phyloP scores from a whole-genome alignment of 768 basidiomycete species.

The Boletus sp. region DNA sequence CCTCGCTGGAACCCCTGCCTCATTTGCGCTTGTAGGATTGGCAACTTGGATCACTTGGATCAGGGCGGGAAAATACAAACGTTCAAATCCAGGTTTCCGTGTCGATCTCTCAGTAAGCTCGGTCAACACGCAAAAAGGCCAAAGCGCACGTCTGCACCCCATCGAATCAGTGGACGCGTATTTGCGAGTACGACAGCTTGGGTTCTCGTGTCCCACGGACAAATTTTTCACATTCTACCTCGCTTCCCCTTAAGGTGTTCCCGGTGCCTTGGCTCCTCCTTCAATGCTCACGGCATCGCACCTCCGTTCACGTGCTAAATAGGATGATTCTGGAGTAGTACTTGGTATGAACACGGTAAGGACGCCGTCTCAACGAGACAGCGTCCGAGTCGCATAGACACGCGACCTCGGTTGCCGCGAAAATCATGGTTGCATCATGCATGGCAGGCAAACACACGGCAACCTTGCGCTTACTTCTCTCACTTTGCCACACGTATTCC shows the following conservation, averaged over 20 bases:
- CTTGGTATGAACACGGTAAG: background rate
- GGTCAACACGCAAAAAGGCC: no score
- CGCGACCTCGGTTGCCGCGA: conserved; percentile 4
- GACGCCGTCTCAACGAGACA: background rate
- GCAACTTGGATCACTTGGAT: background rate
- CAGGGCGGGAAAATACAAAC: no score
- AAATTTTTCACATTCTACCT: background rate
- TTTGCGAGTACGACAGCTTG: background rate
- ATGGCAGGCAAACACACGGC: background rate
- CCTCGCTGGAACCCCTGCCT: no score
- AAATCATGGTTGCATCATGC: background rate
- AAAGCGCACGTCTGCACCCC: background rate
- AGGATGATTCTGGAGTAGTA: background rate
- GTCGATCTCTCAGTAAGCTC: no score
- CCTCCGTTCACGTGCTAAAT: background rate
- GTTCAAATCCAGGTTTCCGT: no score
- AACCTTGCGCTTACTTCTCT: background rate
- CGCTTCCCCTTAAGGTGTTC: background rate
- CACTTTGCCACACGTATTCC: background rate
- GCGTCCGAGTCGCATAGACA: background rate
- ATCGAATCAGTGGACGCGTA: background rate
- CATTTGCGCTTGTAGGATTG: background rate
- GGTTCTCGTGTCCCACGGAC: background rate
- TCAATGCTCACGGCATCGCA: background rate
- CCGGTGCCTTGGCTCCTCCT: background rate